phyloP scores from a whole-genome alignment of 331 rosid species.

The Saraca asoca region DNA sequence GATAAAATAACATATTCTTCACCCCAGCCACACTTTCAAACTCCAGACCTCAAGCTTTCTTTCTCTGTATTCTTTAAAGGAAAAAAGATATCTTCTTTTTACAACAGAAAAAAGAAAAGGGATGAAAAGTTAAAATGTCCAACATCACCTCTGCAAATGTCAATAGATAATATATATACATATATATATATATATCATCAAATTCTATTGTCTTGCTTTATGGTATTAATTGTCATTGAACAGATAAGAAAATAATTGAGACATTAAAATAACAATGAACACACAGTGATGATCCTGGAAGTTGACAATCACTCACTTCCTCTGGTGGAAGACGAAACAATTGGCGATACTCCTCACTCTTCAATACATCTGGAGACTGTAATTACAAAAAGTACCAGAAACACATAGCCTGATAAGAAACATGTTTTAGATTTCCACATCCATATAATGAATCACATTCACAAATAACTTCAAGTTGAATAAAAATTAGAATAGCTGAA shows the following conservation, averaged over 20 bases:
- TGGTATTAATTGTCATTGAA: background rate
- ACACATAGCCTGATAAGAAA: slow-evolving; percentile 10
- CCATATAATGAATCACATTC: background rate
- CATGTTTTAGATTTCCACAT: slow-evolving; percentile 1
- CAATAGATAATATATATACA: slow-evolving; percentile 4
- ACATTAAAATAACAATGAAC: slow-evolving; percentile 10
- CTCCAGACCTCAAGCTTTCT: background rate
- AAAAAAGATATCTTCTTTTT: background rate
- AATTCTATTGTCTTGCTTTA: slow-evolving; percentile 18
- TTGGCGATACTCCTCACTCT: slow-evolving; percentile 94
- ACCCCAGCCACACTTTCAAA: background rate
- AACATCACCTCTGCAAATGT: slow-evolving; percentile 10
- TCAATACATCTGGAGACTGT: slow-evolving; percentile 53
- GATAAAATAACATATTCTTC: background rate
- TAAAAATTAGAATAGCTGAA: background rate
- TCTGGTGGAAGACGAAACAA: slow-evolving; percentile 89
- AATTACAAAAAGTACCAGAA: slow-evolving; percentile 22
- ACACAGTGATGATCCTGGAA: background rate
- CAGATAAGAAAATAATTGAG: background rate
- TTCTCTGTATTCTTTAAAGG: background rate
- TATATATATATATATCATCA: slow-evolving; percentile 18
- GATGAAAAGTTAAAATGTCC: slow-evolving; percentile 10
- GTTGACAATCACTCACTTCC: slow-evolving; percentile 66
- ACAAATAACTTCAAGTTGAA: background rate
- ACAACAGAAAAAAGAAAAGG: slow-evolving; percentile 6